phyloP scores from a whole-genome alignment of 768 basidiomycete genomes.

The Amanita brunnescens region DNA sequence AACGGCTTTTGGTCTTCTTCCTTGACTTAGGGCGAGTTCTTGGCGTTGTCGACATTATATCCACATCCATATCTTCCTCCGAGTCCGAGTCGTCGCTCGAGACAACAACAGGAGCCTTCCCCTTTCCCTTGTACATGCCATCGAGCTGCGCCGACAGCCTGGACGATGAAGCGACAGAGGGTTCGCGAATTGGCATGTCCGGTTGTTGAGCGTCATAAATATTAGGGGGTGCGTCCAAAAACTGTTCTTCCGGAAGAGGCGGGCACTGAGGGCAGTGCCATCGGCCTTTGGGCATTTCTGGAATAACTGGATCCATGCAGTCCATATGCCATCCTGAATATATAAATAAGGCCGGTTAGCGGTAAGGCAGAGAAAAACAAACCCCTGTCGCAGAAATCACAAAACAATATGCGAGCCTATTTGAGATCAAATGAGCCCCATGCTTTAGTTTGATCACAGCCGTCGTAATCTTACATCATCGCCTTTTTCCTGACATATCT shows the following conservation, averaged over 20 bases:
- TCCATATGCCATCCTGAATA: constrained; percentile 74
- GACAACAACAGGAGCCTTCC: constrained; percentile 21
- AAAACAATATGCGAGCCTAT: constrained; percentile 78
- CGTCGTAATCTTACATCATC: constrained; percentile 63
- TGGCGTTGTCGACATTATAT: constrained; percentile 15
- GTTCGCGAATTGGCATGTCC: constrained; percentile 17
- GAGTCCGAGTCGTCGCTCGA: constrained; percentile 18
- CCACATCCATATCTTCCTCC: constrained; percentile 24
- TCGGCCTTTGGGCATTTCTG: constrained; percentile 61
- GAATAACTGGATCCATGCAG: constrained; percentile 67
- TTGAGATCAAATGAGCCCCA: constrained; percentile 8
- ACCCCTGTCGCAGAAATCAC: constrained; percentile 93
- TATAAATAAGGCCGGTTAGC: constrained; percentile 5
- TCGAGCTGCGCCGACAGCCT: constrained; percentile 12
- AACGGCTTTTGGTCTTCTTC: constrained; percentile 18
- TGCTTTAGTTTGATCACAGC: constrained; percentile 7
- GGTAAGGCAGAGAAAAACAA: constrained; percentile 11
- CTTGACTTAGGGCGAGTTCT: constrained; percentile 15
- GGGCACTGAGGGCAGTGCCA: constrained; percentile 72
- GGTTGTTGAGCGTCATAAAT: constrained; percentile 6
- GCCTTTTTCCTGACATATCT: constrained; percentile 76
- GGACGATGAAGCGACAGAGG: constrained; percentile 38
- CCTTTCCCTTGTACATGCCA: constrained; percentile 17
- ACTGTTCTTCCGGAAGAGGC: constrained; percentile 17
- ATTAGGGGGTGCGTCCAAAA: background rate